Evolutionary conservation across 768 basidiomycete species (phyloP), one percentile per base, ranked within the genome.

Genomic region (Pulveroboletus frians): DNA sequence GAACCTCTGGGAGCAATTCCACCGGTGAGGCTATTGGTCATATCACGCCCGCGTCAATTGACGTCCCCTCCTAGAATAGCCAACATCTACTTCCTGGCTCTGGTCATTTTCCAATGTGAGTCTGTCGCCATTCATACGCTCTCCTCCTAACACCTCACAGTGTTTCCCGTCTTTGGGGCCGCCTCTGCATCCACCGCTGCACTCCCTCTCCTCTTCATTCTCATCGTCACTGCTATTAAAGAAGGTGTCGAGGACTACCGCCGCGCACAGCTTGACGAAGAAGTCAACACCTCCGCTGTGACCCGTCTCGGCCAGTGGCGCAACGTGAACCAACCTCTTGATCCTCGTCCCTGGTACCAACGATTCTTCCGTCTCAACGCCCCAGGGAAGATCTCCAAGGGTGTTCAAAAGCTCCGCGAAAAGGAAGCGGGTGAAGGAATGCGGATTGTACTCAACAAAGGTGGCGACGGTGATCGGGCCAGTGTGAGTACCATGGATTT

Each of bases 181-280:
- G 81, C 90, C 2, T 78, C 87, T 2, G 85, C 91, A 1, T 77
- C 85, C 38, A 81, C 91, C 51, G 81, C 92, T 4, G 85, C 88
- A 58, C 70, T 97, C 4, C 95, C 95, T 0, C 76, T 97, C 7
- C 71, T 88, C 34, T 90, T 94, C 69, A 95, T 98, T 55, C 67
- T 99, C 35, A 65, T 73, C 26, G 86, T 95, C 43, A 97, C 95
- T 14, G 94, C 87, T 3, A 79, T 96, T 73, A 99, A 97, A 69
- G 95, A 99, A 64, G 95, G 86, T 7, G 73, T 97, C 30, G 95
- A 98, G 70, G 95, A 99, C 69, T 94, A 91, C 64, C 83, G 94
- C n/a, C 84, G 95, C 43, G 87, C 86, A 9, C 59, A 69, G 9
- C 76, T 94, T 35, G 95, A 99, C 65, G 88, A 96, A 52, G 84